phyloP scores from a whole-genome alignment of 2,329 filamentous ascomycete genomes.

The Pezicula rhizophila region DNA sequence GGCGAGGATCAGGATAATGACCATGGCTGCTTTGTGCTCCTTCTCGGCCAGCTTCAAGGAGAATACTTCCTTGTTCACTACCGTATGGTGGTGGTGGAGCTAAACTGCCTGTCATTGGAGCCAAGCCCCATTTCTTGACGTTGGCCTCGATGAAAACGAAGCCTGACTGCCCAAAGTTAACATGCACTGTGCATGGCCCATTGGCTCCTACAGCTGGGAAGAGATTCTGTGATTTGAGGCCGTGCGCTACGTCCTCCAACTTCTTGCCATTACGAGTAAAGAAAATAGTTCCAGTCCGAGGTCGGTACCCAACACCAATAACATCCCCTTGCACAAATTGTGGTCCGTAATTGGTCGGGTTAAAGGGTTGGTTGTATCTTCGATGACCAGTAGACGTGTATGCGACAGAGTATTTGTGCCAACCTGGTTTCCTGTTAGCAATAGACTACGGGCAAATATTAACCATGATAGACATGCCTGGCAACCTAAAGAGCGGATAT shows the following conservation, averaged over 20 bases:
- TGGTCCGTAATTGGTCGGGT: conserved; percentile 72
- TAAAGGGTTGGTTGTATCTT: conserved; percentile 90
- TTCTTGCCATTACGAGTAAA: conserved; percentile 98
- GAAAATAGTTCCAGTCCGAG: conserved; percentile 90
- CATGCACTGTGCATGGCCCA: conserved; percentile 85
- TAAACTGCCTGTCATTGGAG: conserved; percentile 89
- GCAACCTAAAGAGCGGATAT: conserved; percentile 88
- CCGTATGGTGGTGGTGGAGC: conserved; percentile 95
- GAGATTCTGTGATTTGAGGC: conserved; percentile 90
- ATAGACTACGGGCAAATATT: neutral
- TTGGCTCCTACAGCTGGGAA: conserved; percentile 97
- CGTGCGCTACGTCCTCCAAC: conserved; percentile 88
- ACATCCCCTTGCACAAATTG: conserved; percentile 89
- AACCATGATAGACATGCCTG: conserved; percentile 54
- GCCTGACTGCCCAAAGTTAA: conserved; percentile 95
- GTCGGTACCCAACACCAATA: conserved; percentile 89
- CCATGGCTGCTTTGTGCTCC: conserved; percentile 38
- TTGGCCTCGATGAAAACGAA: conserved; percentile 99
- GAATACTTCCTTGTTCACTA: conserved; percentile 91
- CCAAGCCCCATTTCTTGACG: conserved; percentile 98
- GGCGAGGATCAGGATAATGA: conserved; percentile 39
- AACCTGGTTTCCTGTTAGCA: conserved; percentile 48
- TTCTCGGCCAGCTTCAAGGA: conserved; percentile 76
- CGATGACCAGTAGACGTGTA: conserved; percentile 85
- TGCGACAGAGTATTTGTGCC: conserved; percentile 86